These are phyloP conservation scores for Vicia villosa DNA, from an alignment of 306 rosid species.

Conservation along the genomic window DNA sequence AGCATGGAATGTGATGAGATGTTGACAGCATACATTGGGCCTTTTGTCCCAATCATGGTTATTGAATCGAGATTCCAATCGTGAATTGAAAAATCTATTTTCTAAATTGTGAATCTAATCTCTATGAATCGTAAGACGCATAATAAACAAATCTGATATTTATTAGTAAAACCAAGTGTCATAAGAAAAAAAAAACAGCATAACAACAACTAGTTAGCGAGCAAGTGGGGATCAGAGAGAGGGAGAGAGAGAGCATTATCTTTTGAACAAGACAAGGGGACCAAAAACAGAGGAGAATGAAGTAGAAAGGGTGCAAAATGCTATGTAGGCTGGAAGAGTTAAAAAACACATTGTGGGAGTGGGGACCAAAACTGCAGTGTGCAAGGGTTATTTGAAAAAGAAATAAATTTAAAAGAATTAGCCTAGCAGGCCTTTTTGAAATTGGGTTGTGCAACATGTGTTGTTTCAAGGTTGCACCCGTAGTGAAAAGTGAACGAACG, in stretches of 20 bases:
- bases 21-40: background rate
- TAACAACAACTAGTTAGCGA: background rate
- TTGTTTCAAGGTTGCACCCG: background rate
- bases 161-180: background rate
- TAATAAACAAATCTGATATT: background rate
- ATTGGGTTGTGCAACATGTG: background rate
- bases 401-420: background rate
- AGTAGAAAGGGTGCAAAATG: background rate
- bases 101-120: background rate
- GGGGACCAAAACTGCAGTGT: background rate
- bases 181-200: background rate
- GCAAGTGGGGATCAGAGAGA: background rate
- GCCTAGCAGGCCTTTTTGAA: background rate
- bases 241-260: background rate
- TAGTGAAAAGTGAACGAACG: background rate
- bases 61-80: background rate
- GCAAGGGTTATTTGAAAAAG: background rate
- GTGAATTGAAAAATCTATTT: background rate
- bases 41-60: conserved; percentile 18
- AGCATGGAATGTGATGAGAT: conserved; percentile 20
- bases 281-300: background rate
- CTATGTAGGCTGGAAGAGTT: background rate
- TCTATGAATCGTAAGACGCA: background rate
- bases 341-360: background rate
- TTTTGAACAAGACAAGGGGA: background rate